phyloP scores from a whole-genome alignment of 257 asterid species.

The Scutellaria baicalensis region DNA sequence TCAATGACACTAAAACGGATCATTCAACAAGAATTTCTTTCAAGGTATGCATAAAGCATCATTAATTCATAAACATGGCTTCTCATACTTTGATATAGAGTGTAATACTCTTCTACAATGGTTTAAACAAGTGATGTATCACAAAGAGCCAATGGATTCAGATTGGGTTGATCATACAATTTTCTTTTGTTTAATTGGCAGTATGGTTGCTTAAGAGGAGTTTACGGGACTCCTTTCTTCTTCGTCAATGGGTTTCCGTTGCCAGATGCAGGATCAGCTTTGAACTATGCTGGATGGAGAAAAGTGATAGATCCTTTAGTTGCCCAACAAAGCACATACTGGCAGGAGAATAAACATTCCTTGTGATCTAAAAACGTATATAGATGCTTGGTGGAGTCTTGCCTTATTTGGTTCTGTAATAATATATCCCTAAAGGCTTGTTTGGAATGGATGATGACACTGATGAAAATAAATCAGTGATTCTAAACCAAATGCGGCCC shows the following conservation, averaged over 20 bases:
- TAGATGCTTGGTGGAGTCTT: background rate
- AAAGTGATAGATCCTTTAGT: conserved; percentile 52
- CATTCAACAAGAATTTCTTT: conserved; percentile 60
- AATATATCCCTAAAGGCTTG: background rate
- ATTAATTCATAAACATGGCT: background rate
- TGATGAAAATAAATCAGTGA: too few species aligned
- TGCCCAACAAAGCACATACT: background rate
- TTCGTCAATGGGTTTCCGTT: conserved; percentile 83
- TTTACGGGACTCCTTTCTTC: conserved; percentile 82
- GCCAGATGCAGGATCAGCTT: conserved; percentile 66
- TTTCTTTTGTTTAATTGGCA: conserved; percentile 16
- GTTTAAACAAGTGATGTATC: background rate
- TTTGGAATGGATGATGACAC: background rate
- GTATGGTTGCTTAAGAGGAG: conserved; percentile 85
- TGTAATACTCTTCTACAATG: too few species aligned
- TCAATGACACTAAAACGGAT: conserved; percentile 46
- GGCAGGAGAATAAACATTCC: background rate
- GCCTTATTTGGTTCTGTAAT: background rate
- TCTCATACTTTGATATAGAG: background rate
- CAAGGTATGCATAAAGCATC: conserved; percentile 43
- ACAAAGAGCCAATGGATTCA: background rate
- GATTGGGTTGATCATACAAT: background rate
- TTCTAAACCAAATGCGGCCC: too few species aligned
- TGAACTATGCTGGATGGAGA: conserved; percentile 49
- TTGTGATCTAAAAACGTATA: background rate